Percentiles rank a stretch among this genome's conserved stretches.
Conservation (phyloP, 306 rosid species). For the Cicer cuneatum region DNA sequence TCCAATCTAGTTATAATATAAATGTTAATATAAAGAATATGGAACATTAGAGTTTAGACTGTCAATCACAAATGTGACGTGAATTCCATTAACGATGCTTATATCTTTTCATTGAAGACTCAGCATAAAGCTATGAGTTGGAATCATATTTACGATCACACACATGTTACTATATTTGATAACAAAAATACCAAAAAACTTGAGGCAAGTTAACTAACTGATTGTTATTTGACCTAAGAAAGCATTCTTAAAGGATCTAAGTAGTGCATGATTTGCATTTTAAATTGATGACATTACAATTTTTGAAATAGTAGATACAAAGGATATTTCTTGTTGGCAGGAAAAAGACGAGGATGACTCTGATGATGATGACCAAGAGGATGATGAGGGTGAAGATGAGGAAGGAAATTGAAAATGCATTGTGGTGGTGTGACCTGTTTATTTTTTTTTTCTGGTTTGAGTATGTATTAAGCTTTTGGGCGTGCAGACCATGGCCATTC, state of each 20-base stretch:
- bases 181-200: background rate
- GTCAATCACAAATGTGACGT: slow-evolving; percentile 17
- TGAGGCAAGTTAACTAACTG: background rate
- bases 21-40: background rate
- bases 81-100: slow-evolving; percentile 11
- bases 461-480: slow-evolving; percentile 5
- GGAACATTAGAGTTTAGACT: background rate
- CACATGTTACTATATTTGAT: slow-evolving; percentile 23
- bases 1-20: background rate
- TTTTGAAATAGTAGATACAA: background rate
- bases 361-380: slow-evolving; percentile 61
- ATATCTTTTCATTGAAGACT: background rate
- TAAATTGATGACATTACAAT: background rate
- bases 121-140: background rate
- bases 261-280: slow-evolving; percentile 5
- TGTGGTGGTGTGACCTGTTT: slow-evolving; percentile 32
- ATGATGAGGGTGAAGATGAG: slow-evolving; percentile 57
- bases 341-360: slow-evolving; percentile 69
- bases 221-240: background rate
- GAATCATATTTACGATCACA: slow-evolving; percentile 20
- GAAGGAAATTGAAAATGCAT: slow-evolving; percentile 59
- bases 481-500: slow-evolving; percentile 6
- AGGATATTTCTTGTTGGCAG: slow-evolving; percentile 45
- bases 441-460: slow-evolving; percentile 40
- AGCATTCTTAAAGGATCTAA: slow-evolving; percentile 9